Conservation (phyloP, 768 basidiomycete genomes). For the Melanogaster broomeanus region DNA sequence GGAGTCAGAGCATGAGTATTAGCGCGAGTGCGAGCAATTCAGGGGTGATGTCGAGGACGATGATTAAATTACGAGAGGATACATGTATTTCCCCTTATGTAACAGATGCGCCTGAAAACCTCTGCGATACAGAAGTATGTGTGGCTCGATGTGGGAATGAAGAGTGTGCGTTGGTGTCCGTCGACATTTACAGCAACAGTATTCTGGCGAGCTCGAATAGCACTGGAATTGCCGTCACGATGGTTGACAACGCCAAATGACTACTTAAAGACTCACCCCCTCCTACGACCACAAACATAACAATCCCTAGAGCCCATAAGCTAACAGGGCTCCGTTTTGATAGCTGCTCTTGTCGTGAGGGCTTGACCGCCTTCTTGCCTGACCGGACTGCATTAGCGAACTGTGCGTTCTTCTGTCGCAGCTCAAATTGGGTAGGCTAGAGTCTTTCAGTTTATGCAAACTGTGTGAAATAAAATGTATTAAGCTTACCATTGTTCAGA, state of each 20-base stretch:
- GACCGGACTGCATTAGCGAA: slow-evolving; percentile 72
- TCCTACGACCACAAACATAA: slow-evolving; percentile 77
- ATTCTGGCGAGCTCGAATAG: slow-evolving; percentile 71
- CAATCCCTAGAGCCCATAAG: slow-evolving; percentile 69
- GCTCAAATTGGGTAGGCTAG: slow-evolving; percentile 81
- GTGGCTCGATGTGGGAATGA: neutral
- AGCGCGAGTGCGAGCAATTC: slow-evolving; percentile 52
- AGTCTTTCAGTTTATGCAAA: neutral
- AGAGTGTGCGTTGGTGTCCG: too few relatives aligned
- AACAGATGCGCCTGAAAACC: slow-evolving; percentile 11
- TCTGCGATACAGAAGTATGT: slow-evolving; percentile 4
- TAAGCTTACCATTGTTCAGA: slow-evolving; percentile 33
- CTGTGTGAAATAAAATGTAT: neutral
- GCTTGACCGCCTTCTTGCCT: slow-evolving; percentile 76
- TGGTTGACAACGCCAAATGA: neutral
- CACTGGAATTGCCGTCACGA: slow-evolving; percentile 43
- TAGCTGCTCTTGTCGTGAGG: slow-evolving; percentile 69
- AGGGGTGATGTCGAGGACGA: slow-evolving; percentile 47
- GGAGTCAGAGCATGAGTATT: slow-evolving; percentile 63
- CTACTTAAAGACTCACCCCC: slow-evolving; percentile 59
- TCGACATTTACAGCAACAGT: slow-evolving; percentile 57
- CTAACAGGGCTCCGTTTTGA: slow-evolving; percentile 76
- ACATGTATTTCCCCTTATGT: slow-evolving; percentile 1
- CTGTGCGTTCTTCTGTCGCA: slow-evolving; percentile 78
- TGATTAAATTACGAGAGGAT: slow-evolving; percentile 17